phyloP scores from a whole-genome alignment of 2,329 filamentous ascomycete species.

The Lecanosticta acicola region DNA sequence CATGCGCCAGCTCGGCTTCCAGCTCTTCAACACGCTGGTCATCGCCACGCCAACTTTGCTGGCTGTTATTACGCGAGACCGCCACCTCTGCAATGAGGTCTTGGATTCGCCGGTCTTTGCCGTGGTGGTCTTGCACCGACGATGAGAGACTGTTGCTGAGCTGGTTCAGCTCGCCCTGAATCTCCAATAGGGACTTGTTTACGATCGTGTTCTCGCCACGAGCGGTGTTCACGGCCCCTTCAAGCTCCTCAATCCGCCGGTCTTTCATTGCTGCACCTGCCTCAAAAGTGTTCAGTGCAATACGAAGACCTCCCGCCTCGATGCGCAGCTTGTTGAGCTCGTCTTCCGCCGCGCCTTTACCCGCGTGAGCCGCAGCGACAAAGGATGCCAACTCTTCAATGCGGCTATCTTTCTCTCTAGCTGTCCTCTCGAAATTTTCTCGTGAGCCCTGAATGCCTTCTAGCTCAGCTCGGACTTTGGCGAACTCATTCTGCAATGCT shows the following conservation, averaged over 20 bases:
- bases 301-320: slow-evolving; percentile 13
- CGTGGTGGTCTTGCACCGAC: neutral
- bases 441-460: neutral
- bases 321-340: slow-evolving; percentile 2
- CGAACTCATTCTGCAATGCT: slow-evolving; percentile 13
- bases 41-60: neutral
- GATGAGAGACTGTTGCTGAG: neutral
- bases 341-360: slow-evolving; percentile 6
- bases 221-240: neutral
- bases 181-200: neutral
- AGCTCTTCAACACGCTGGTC: slow-evolving; percentile 3
- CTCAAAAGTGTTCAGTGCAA: slow-evolving; percentile 19
- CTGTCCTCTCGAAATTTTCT: neutral
- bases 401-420: slow-evolving; percentile 11
- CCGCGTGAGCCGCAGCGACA: slow-evolving; percentile 3
- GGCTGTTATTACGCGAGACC: neutral
- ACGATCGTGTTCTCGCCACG: neutral
- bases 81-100: neutral
- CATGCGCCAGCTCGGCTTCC: slow-evolving; percentile 2
- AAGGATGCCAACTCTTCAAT: slow-evolving; percentile 19
- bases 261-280: slow-evolving; percentile 9
- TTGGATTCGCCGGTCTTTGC: neutral
- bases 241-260: neutral
- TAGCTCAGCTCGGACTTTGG: slow-evolving; percentile 2
- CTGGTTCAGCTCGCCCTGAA: neutral